These are phyloP conservation scores for Wallacemonas sp. DNA, from an alignment of 208 protist genomes.

Conservation along the genomic window DNA sequence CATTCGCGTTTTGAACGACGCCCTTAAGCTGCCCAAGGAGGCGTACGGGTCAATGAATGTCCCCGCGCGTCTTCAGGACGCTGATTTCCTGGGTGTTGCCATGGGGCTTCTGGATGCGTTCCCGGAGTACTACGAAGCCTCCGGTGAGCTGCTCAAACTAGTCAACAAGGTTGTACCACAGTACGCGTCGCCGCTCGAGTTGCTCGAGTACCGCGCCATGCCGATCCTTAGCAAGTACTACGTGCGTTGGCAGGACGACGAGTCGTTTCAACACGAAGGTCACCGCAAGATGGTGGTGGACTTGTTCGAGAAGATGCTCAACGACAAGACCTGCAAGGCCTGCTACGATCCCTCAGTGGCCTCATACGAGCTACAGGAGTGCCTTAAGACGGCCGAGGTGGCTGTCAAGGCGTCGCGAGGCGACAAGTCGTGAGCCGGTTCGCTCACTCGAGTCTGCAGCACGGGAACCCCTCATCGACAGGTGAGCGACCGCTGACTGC, in stretches of 20 bases:
- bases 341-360: conserved; percentile 82
- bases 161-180: conserved; percentile 57
- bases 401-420: conserved; percentile 39
- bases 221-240: conserved; percentile 85
- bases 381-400: conserved; percentile 59
- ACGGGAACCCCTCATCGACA: too few relatives aligned
- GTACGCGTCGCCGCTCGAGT: conserved; percentile 55
- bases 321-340: conserved; percentile 76
- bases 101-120: conserved; percentile 82
- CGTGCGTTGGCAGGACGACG: conserved; percentile 77
- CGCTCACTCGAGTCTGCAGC: too few relatives aligned
- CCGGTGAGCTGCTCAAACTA: conserved; percentile 53
- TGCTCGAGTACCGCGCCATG: conserved; percentile 87
- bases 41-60: conserved; percentile 30
- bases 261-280: conserved; percentile 74
- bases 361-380: conserved; percentile 82
- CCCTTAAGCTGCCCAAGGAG: conserved; percentile 52
- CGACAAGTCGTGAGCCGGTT: too few relatives aligned
- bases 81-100: conserved; percentile 76
- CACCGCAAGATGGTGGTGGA: conserved; percentile 49
- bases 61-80: conserved; percentile 60
- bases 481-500: too few relatives aligned
- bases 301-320: conserved; percentile 72
- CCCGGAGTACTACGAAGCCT: conserved; percentile 84
- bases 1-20: conserved; percentile 80